These are phyloP conservation scores for Sporisorium graminicola DNA, from an alignment of 1,284 basidiomycete genomes.

Conservation along the genomic window DNA sequence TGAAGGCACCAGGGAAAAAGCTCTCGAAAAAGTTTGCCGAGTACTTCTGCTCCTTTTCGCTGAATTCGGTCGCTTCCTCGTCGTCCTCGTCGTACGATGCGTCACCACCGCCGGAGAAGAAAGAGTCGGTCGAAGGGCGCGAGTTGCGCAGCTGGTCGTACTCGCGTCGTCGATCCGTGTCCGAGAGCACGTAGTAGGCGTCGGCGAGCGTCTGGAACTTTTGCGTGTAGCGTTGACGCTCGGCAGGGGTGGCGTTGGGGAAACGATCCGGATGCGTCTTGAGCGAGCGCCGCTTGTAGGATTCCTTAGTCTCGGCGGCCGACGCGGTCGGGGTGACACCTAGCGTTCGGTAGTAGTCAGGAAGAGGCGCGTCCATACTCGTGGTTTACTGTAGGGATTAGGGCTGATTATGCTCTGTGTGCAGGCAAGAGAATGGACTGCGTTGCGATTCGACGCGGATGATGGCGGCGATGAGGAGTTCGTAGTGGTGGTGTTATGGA, in stretches of 20 bases:
- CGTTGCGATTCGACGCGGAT: too few species aligned
- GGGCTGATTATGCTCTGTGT: not conserved
- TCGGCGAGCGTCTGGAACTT: constrained; percentile 80
- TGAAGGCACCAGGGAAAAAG: constrained; percentile 54
- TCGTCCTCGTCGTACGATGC: constrained; percentile 28
- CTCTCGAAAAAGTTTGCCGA: constrained; percentile 63
- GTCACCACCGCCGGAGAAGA: constrained; percentile 5
- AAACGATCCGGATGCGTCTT: constrained; percentile 89
- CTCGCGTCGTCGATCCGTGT: constrained; percentile 80
- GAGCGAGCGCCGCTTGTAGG: constrained; percentile 83
- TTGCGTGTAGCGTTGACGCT: constrained; percentile 75
- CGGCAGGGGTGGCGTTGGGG: constrained; percentile 78
- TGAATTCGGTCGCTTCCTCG: constrained; percentile 32
- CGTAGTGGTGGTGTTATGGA: not conserved
- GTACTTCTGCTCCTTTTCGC: constrained; percentile 54
- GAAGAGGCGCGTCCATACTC: constrained; percentile 52
- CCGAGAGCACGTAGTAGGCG: constrained; percentile 94
- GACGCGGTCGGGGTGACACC: constrained; percentile 75
- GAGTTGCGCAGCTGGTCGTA: constrained; percentile 72
- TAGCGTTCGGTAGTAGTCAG: constrained; percentile 64
- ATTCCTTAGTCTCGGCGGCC: constrained; percentile 80
- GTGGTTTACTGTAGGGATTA: not conserved
- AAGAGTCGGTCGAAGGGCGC: constrained; percentile 34
- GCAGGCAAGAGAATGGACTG: not conserved
- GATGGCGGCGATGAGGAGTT: not conserved